phyloP scores from a whole-genome alignment of 768 basidiomycete species.

The Lenzites betulinus region DNA sequence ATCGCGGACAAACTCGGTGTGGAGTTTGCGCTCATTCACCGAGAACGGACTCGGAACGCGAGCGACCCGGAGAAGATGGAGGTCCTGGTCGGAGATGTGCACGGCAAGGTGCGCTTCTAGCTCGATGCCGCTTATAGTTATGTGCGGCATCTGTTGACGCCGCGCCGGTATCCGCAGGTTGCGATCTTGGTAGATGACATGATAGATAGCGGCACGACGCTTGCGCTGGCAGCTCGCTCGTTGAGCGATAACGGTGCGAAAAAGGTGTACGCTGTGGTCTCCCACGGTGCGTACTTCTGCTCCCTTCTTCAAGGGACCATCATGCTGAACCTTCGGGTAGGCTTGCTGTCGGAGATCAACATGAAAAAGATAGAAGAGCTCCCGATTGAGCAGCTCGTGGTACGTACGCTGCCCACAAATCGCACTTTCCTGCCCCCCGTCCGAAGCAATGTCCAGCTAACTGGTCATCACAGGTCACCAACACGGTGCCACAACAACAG shows the following conservation, averaged over 20 bases:
- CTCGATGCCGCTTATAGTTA: not conserved
- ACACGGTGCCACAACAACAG: conserved; percentile 85
- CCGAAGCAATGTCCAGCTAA: not conserved
- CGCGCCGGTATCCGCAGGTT: conserved; percentile 46
- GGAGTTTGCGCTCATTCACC: conserved; percentile 95
- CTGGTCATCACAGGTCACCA: conserved; percentile 68
- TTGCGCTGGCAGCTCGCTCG: conserved; percentile 81
- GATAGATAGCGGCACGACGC: conserved; percentile 94
- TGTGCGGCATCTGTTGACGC: not conserved
- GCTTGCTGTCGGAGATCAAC: conserved; percentile 77
- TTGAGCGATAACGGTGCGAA: conserved; percentile 88
- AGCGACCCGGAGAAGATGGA: conserved; percentile 81
- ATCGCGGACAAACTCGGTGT: conserved; percentile 95
- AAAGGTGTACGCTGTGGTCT: conserved; percentile 83
- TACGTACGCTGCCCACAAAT: conserved; percentile 40
- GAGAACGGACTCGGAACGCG: conserved; percentile 75
- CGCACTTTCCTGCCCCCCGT: not conserved
- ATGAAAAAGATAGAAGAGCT: conserved; percentile 67
- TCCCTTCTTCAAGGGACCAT: not conserved
- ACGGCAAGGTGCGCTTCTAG: conserved; percentile 64
- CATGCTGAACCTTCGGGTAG: conserved; percentile 39
- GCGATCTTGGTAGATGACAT: conserved; percentile 98
- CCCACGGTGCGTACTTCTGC: conserved; percentile 68
- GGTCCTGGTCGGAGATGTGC: conserved; percentile 92
- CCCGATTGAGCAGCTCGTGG: conserved; percentile 85